These are phyloP conservation scores for Penicillium canariense DNA, from an alignment of 495 filamentous ascomycete species.

Conservation along the genomic window DNA sequence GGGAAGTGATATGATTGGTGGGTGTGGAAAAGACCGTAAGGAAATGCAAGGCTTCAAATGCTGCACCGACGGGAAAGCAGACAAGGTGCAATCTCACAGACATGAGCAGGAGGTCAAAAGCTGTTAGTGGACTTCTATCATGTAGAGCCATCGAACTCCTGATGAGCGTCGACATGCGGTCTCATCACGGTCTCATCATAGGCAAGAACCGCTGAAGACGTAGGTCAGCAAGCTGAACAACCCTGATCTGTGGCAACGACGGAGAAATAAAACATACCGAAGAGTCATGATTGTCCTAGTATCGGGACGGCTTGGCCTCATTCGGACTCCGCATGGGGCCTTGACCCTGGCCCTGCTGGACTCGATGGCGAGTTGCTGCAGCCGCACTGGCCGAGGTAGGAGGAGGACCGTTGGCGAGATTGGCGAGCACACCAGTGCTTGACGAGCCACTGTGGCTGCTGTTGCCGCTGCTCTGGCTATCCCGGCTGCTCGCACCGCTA, in stretches of 20 bases:
- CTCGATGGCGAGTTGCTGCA: not conserved
- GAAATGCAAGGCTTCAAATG: conserved; percentile 15
- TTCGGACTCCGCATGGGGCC: not conserved
- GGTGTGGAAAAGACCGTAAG: conserved; percentile 11
- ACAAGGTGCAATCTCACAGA: conserved; percentile 10
- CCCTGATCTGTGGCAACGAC: too few relatives aligned
- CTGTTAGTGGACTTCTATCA: not conserved
- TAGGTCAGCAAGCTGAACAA: not conserved
- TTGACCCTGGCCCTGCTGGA: not conserved
- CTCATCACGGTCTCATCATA: conserved; percentile 4
- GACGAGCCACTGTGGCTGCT: conserved; percentile 32
- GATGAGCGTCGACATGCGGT: conserved; percentile 4
- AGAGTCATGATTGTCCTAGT: conserved; percentile 6
- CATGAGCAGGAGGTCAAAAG: not conserved
- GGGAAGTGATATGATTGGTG: not conserved
- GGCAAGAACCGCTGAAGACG: conserved; percentile 4
- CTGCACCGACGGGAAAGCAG: conserved; percentile 23
- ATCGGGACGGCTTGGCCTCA: conserved; percentile 14
- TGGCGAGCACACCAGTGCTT: conserved; percentile 15
- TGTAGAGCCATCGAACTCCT: conserved; percentile 13
- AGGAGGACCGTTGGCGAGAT: conserved; percentile 20
- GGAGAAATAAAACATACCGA: too few relatives aligned
- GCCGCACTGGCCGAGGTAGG: conserved; percentile 14
- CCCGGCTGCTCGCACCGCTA: conserved; percentile 25
- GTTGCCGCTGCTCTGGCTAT: conserved; percentile 34